Percentiles rank a stretch among this genome's conserved stretches.
phyloP scores from a whole-genome alignment of 2,329 filamentous ascomycete species.

The Leptoxyphium fumago region DNA sequence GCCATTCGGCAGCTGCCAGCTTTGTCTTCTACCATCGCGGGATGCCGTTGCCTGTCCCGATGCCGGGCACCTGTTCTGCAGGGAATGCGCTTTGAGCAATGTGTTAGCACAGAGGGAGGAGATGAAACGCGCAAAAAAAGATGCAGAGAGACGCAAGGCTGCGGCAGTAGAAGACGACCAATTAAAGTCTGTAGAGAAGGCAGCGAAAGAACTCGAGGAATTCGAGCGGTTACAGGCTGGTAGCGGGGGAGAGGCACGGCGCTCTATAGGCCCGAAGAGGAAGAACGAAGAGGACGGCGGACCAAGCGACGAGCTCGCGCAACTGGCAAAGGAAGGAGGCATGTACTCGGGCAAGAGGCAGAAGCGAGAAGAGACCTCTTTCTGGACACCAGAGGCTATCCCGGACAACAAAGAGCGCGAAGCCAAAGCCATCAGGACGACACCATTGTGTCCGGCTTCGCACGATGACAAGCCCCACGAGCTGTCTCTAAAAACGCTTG shows the following conservation, averaged over 20 bases:
- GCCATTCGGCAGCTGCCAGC: constrained; percentile 72
- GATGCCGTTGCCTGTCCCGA: constrained; percentile 67
- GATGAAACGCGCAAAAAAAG: constrained; percentile 64
- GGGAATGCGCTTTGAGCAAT: constrained; percentile 83
- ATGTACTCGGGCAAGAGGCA: constrained; percentile 48
- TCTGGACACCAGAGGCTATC: constrained; percentile 82
- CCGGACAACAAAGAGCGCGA: constrained; percentile 39
- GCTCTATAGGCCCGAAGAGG: constrained; percentile 22
- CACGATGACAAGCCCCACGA: constrained; percentile 50
- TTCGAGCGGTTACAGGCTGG: constrained; percentile 77
- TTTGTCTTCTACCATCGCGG: constrained; percentile 70
- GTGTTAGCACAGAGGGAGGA: constrained; percentile 86
- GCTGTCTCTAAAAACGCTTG: constrained; percentile 64
- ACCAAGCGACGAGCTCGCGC: constrained; percentile 47
- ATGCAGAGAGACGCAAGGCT: constrained; percentile 41
- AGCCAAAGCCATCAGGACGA: constrained; percentile 37
- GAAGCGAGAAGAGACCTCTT: constrained; percentile 64
- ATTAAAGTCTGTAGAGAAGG: constrained; percentile 53
- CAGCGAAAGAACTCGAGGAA: constrained; percentile 55
- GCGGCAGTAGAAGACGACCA: constrained; percentile 48
- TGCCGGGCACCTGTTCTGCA: constrained; percentile 82
- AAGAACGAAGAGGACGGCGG: constrained; percentile 14
- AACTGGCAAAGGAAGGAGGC: constrained; percentile 55
- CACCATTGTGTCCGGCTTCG: constrained; percentile 65
- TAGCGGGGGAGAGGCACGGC: constrained; percentile 30